Conservation (phyloP, 495 filamentous ascomycete genomes). For the Penicillium silybi region DNA sequence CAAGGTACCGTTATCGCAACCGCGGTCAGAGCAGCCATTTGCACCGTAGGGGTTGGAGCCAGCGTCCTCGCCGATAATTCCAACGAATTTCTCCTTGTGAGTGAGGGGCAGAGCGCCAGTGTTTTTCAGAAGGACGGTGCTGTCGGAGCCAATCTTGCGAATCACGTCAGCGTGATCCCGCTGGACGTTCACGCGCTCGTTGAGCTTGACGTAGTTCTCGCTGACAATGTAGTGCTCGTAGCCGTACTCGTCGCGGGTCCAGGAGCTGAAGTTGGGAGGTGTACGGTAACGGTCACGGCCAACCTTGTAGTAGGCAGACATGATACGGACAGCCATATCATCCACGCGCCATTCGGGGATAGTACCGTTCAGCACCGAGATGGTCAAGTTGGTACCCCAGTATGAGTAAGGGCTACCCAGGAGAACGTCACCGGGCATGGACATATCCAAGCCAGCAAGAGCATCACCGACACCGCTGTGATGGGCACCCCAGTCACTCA, state of each 20-base stretch:
- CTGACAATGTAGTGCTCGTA: conserved; percentile 58
- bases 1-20: conserved; percentile 83
- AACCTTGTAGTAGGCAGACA: conserved; percentile 90
- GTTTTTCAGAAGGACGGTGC: conserved; percentile 90
- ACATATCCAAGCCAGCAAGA: conserved; percentile 88
- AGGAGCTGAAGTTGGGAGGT: conserved; percentile 83
- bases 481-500: conserved; percentile 88
- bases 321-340: conserved; percentile 90
- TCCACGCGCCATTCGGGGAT: conserved; percentile 88
- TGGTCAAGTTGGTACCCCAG: conserved; percentile 84
- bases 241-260: conserved; percentile 74
- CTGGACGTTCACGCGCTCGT: conserved; percentile 81
- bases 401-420: conserved; percentile 71
- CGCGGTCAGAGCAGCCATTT: conserved; percentile 77
- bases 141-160: conserved; percentile 68
- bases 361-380: conserved; percentile 85
- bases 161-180: conserved; percentile 68
- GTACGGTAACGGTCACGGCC: conserved; percentile 60
- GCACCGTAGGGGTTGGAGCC: conserved; percentile 73
- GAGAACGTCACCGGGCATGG: conserved; percentile 83
- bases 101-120: conserved; percentile 69
- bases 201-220: conserved; percentile 65
- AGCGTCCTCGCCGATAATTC: conserved; percentile 84
- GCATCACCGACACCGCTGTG: conserved; percentile 75
- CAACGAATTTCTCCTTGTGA: conserved; percentile 67